Evolutionary conservation across 2,329 filamentous ascomycete species (phyloP), one percentile per base, ranked within the genome.

Genomic region (Laburnicola sp.): DNA sequence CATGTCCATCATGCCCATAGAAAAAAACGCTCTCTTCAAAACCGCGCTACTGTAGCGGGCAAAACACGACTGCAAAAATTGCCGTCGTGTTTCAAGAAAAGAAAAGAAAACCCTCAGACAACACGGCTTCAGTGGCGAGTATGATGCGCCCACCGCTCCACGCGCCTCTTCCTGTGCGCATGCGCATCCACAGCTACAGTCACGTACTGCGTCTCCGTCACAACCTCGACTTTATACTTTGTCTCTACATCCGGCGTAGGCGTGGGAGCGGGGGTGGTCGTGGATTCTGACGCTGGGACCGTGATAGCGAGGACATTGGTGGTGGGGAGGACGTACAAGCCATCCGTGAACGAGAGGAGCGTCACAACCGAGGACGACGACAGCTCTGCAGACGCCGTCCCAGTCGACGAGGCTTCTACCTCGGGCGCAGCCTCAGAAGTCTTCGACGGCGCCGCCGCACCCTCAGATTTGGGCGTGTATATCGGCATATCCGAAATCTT

Each of bases 181-280:
- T 37, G 31, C 2, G 32, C 42, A 10, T 26, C 42, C 16, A 26
- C 43, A 0, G 34, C n/a, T 6, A 45, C 25, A 31, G 43, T 45
- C 2, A 45, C 43, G 37, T 45, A 45, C 34, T 28, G 5, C 25
- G 30, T 28, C 41, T 51, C 37, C 0, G 39, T 38, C 28, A 39
- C 43, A 22, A 42, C 37, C 2, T 27, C n/a, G 23, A 40, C 22
- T 25, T 30, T 37, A 22, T 22, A 25, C 36, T 22, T 28, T 16
- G 61, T 65, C 6, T 37, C 23, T 7, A 7, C 26, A 11, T 28
- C 32, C 6, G 9, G 32, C 2, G 25, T 23, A 6, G 23, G 21
- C 6, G 54, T 25, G 22, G 60, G 63, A 50, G 62, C 68, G 6
- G 44, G 48, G 8, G 56, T 52, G 11, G 39, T 31, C 1, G 62